Evolutionary conservation across 352 stramenopile genomes (phyloP).

Genomic region (Phytophthora pisi): DNA sequence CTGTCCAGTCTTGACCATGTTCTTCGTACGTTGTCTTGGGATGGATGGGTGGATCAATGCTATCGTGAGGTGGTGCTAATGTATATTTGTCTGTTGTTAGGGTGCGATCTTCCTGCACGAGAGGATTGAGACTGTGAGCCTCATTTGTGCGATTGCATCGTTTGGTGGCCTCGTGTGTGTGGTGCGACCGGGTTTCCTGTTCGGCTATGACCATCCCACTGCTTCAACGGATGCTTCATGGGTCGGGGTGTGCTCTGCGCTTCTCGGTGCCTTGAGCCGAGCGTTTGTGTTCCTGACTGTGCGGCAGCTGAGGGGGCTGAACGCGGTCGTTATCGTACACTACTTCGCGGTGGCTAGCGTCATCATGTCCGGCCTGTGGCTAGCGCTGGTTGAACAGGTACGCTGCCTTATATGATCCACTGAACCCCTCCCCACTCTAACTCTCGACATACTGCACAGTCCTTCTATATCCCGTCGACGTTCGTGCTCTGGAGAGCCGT

Average conservation of each 20-base stretch:
- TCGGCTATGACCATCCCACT: constrained; percentile 36
- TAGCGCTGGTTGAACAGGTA: constrained; percentile 54
- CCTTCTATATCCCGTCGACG: constrained; percentile 40
- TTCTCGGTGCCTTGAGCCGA: constrained; percentile 52
- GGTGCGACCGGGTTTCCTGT: constrained; percentile 50
- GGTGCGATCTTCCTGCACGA: constrained; percentile 43
- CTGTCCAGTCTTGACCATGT: constrained; percentile 33
- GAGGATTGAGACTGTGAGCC: constrained; percentile 39
- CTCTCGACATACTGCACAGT: constrained; percentile 1
- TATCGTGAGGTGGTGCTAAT: neutral
- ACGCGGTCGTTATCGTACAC: constrained; percentile 59
- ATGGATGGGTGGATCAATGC: neutral
- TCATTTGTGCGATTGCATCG: constrained; percentile 38
- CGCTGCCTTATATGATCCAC: neutral
- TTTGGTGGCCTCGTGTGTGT: constrained; percentile 46
- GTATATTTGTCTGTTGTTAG: constrained; percentile 14
- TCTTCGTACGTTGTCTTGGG: constrained; percentile 18
- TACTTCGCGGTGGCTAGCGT: constrained; percentile 66
- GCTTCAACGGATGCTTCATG: constrained; percentile 29
- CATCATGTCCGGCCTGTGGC: constrained; percentile 41
- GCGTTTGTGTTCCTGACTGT: constrained; percentile 59
- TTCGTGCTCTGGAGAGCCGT: constrained; percentile 49
- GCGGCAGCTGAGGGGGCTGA: constrained; percentile 48
- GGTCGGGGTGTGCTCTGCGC: constrained; percentile 38
- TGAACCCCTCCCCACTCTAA: neutral